phyloP scores from a whole-genome alignment of 305 asterid species.

The Coffea humblotiana region DNA sequence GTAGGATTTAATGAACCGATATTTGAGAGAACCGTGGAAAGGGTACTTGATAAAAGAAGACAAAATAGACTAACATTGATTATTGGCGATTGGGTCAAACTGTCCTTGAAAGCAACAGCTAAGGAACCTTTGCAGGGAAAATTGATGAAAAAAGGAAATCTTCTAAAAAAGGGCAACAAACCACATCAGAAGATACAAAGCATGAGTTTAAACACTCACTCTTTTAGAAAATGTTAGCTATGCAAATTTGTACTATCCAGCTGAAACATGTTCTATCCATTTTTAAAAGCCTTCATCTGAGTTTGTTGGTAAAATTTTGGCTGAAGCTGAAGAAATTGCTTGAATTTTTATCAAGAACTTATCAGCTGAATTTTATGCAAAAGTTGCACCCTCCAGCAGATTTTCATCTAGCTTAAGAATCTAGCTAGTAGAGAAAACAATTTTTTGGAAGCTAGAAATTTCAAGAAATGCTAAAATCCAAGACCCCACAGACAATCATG shows the following conservation, averaged over 20 bases:
- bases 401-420: neutral
- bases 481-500: neutral
- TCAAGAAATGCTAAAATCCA: neutral
- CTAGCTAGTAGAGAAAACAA: neutral
- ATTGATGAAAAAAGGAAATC: slow-evolving; percentile 36
- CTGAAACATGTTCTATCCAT: neutral
- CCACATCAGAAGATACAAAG: slow-evolving; percentile 23
- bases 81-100: slow-evolving; percentile 47
- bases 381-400: neutral
- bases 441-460: neutral
- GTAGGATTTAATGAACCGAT: slow-evolving; percentile 17
- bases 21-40: slow-evolving; percentile 7
- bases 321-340: neutral
- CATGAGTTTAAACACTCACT: slow-evolving; percentile 12
- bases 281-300: neutral
- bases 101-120: slow-evolving; percentile 54
- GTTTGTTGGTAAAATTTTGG: neutral
- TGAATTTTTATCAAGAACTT: neutral
- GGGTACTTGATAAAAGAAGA: slow-evolving; percentile 24
- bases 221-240: slow-evolving; percentile 11
- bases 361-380: neutral
- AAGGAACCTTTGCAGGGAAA: slow-evolving; percentile 36
- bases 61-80: slow-evolving; percentile 37
- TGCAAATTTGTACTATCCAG: slow-evolving; percentile 6
- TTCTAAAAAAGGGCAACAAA: slow-evolving; percentile 42